Evolutionary conservation across 495 filamentous ascomycete species (phyloP), one percentile per base, ranked within the genome.

Genomic region (Aspergillus affinis): DNA sequence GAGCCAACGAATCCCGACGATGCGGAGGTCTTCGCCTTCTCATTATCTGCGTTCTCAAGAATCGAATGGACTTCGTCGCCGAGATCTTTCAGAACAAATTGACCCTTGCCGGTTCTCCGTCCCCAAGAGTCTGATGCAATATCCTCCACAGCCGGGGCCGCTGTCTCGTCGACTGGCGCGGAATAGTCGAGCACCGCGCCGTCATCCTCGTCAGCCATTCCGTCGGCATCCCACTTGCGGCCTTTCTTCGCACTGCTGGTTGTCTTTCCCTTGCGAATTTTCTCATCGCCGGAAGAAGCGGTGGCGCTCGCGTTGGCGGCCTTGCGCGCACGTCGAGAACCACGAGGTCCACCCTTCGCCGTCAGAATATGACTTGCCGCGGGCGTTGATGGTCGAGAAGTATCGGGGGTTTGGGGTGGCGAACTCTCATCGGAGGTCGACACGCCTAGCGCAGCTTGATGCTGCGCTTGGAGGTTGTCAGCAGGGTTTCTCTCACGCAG

Each of bases 41-140:
- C 84, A 23, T 83, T 80, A 45, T 88, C 86, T 6, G 88, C 87
- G 47, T 86, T 83, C 47, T 85, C 79, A 36, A 97, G 79, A 52
- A 98, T 96, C 12, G 88, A 89, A 60, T 96, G 86, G n/a, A 97
- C 90, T 70, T 98, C 90, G 59, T 94, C 90, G 54, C 91, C 94
- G 52, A 98, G 72, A 65, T 98, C 94, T 64, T 89, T 97, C 65
- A 98, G 78, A 32, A 98, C 90, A 60, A 97, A 98, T 62, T 97
- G 88, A 6, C 94, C 94, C 74, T 92, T 92, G 13, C 85, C 83
- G 6, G 92, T 95, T 61, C 85, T 86, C 19, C 81, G 89, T 18
- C 94, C 94, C 90, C 90, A 94, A 19, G 89, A 83, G 12, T 87
- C 87, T 44, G 87, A 82, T 54, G 90, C 85, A 20, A 98, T 86